Base-by-base conservation (phyloP, 1,284 basidiomycete species). In the Gymnopus androsaceus region DNA sequence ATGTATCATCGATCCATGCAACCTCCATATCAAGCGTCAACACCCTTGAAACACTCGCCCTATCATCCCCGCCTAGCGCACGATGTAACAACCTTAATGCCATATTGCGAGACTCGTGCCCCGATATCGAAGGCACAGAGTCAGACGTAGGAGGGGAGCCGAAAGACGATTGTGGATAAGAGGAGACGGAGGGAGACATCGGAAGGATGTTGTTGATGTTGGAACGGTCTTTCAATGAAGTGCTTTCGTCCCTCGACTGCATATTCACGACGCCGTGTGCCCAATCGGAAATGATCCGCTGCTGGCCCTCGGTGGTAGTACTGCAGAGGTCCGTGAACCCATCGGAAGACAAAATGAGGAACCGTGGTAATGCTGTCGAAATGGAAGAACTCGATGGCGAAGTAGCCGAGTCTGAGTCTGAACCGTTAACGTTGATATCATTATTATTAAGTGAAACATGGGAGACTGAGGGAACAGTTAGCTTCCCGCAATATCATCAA, bases 1-100 rank as follows among this genome's bases (percentile, higher is more conserved):
- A 76, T 9, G 86, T 83, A 67, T 89, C 87, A 61, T 89, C 87
- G 60, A 88, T 76, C 86, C 87, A 89, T 7, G 81, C 77, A 25
- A 69, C 71, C 47, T 84, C 81, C 48, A 86, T 81, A 61, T 88
- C 83, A 59, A 88, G 68, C 33, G 85, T 88, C 67, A 89, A 65
- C 59, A 81, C 78, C 59, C 77, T 77, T 30, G 85, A 87, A 33
- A 87, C 81, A 30, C 74, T 70, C 56, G 72, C 71, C 55, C 72
- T 66, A 57, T 81, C 76, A 12, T 83, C 78, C 12, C 85, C 84
- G 31, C 87, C 85, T 19, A 89, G 71, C 1, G 78, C 81, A 6
- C 78, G 72, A 60, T 83, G 76, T 49, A 89, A 70, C 23, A 89
- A 63, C 46, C 76, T 70, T 50, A 88, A 62, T 8, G 87, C 87